Percentiles rank a stretch among this genome's conserved stretches.
Evolutionary conservation across 2,329 filamentous ascomycete species (phyloP).

Genomic region (Stachybotrys echinatus): DNA sequence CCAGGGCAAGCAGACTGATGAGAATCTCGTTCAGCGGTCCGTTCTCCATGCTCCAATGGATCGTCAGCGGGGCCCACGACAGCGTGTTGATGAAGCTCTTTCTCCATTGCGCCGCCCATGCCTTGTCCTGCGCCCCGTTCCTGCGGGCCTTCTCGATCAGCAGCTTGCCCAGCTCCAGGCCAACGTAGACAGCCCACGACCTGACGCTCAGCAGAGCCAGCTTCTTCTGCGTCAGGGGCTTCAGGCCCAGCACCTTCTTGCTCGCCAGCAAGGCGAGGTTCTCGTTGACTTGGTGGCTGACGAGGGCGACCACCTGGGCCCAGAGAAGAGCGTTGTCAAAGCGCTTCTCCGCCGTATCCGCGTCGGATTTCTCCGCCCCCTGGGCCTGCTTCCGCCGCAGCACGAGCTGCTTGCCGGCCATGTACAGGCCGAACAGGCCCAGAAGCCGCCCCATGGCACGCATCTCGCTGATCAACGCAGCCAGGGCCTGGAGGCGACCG

Average conservation of each 20-base stretch:
- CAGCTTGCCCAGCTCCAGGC: constrained; percentile 68
- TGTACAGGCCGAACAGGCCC: constrained; percentile 68
- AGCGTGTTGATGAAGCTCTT: constrained; percentile 63
- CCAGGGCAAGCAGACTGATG: constrained; percentile 35
- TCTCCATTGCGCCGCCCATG: constrained; percentile 51
- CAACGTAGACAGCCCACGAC: constrained; percentile 76
- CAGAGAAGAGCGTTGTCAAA: constrained; percentile 51
- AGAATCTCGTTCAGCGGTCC: constrained; percentile 31
- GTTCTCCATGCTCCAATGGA: constrained; percentile 74
- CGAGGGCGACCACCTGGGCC: constrained; percentile 62
- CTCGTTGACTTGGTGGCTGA: constrained; percentile 73
- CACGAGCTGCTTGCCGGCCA: constrained; percentile 54
- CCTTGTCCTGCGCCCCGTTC: constrained; percentile 28
- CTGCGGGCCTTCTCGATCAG: constrained; percentile 37
- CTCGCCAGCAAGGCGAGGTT: constrained; percentile 73
- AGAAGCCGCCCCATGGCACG: constrained; percentile 72
- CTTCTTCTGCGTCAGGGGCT: constrained; percentile 48
- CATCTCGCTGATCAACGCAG: constrained; percentile 62
- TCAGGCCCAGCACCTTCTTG: constrained; percentile 64
- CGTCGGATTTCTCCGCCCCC: constrained; percentile 30
- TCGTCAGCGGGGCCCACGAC: constrained; percentile 74
- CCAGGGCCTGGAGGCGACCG: constrained; percentile 53
- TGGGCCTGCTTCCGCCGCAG: constrained; percentile 16
- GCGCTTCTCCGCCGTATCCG: constrained; percentile 21
- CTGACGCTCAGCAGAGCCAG: constrained; percentile 70